phyloP scores from a whole-genome alignment of 345 rosid genomes.

The Lenwebbia sp. region DNA sequence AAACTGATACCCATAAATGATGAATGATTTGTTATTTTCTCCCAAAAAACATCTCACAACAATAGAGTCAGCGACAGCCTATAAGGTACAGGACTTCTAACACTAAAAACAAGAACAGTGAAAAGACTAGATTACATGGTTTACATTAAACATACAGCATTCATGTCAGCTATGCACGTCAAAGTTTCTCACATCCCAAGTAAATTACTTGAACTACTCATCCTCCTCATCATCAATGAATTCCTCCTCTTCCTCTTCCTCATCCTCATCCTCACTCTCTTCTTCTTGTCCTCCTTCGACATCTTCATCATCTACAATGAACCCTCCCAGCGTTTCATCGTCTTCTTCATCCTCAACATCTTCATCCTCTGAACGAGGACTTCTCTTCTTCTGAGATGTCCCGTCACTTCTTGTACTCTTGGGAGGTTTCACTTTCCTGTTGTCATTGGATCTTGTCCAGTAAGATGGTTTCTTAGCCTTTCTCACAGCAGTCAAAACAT shows the following conservation, averaged over 20 bases:
- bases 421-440: neutral
- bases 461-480: constrained; percentile 19
- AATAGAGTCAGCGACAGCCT: neutral
- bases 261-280: constrained; percentile 19
- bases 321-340: constrained; percentile 65
- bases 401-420: constrained; percentile 1
- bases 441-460: constrained; percentile 47
- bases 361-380: neutral
- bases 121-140: neutral
- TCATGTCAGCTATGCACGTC: neutral
- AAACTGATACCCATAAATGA: neutral
- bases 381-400: constrained; percentile 4
- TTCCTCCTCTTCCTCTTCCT: constrained; percentile 22
- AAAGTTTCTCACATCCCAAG: neutral
- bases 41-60: neutral
- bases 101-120: neutral
- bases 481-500: constrained; percentile 11
- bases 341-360: constrained; percentile 26
- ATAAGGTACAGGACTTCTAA: neutral
- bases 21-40: neutral
- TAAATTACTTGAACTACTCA: neutral
- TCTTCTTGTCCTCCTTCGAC: constrained; percentile 16
- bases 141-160: neutral
- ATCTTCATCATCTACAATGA: constrained; percentile 51
- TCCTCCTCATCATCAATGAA: constrained; percentile 3